Evolutionary conservation across 352 stramenopile species (phyloP).

Genomic region (Phytopythium boreale): DNA sequence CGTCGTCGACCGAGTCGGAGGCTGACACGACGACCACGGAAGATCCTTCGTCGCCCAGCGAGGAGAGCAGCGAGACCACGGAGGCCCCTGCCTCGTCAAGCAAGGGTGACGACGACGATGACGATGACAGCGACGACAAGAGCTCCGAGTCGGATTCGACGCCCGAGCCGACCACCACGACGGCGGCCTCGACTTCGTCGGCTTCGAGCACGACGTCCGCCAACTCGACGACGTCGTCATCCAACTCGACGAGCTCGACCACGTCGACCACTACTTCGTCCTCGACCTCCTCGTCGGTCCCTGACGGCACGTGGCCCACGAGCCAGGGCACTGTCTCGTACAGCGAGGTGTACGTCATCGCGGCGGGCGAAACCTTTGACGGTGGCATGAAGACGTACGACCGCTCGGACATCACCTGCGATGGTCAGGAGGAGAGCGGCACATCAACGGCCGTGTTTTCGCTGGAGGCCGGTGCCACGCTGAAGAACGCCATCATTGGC

Average conservation of each 20-base stretch:
- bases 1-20: constrained; percentile 10
- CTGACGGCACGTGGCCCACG: constrained; percentile 21
- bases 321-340: constrained; percentile 25
- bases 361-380: constrained; percentile 26
- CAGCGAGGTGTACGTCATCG: constrained; percentile 26
- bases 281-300: constrained; percentile 6
- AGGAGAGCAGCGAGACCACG: not conserved
- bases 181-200: not conserved
- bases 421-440: constrained; percentile 21
- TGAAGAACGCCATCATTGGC: constrained; percentile 45
- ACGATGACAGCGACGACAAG: not conserved
- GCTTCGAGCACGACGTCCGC: not conserved
- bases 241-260: not conserved
- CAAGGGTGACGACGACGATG: constrained; percentile 4
- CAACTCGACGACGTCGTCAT: not conserved
- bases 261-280: not conserved
- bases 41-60: not conserved
- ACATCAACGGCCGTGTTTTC: constrained; percentile 27
- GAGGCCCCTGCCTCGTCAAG: not conserved
- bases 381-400: constrained; percentile 39
- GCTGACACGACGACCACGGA: constrained; percentile 6
- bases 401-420: constrained; percentile 30
- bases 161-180: not conserved
- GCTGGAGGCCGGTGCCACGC: constrained; percentile 27
- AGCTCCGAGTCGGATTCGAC: constrained; percentile 2